phyloP scores from a whole-genome alignment of 495 filamentous ascomycete genomes.

The Penicillium odoratum region DNA sequence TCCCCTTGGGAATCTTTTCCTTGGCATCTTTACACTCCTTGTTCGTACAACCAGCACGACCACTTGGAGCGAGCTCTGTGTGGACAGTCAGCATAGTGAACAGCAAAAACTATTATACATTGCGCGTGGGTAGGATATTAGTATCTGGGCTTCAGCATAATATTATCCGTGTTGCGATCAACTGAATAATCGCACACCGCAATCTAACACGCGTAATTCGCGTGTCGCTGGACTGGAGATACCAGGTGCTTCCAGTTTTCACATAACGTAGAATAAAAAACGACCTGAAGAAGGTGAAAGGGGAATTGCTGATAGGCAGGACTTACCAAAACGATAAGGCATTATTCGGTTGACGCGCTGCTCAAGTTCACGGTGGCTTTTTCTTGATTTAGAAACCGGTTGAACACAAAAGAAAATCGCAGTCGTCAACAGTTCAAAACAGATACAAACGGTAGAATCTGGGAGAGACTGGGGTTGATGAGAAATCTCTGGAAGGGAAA shows the following conservation, averaged over 20 bases:
- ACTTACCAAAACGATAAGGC: constrained; percentile 27
- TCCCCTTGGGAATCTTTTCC: constrained; percentile 73
- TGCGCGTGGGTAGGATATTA: not conserved
- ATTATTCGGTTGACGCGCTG: not conserved
- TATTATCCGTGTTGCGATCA: not conserved
- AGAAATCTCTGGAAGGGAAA: not conserved
- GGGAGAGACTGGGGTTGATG: not conserved
- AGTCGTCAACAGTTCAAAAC: not conserved
- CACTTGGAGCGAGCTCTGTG: constrained; percentile 59
- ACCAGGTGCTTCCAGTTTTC: not conserved
- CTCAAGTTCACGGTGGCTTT: not conserved
- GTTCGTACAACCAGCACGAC: constrained; percentile 68
- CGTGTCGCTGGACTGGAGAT: not conserved
- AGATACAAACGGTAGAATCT: constrained; percentile 5
- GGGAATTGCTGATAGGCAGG: not conserved
- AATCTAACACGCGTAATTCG: not conserved
- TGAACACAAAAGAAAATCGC: not conserved
- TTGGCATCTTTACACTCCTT: constrained; percentile 61
- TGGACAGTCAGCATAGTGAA: constrained; percentile 14
- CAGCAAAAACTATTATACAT: not conserved
- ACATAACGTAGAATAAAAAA: not conserved
- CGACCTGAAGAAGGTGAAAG: not conserved
- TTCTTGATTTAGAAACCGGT: not conserved
- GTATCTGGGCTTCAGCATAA: not conserved
- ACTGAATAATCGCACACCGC: constrained; percentile 1